These are phyloP conservation scores for Magnusiomyces fungicola DNA, from an alignment of 1,139 yeast species.

Conservation along the genomic window DNA sequence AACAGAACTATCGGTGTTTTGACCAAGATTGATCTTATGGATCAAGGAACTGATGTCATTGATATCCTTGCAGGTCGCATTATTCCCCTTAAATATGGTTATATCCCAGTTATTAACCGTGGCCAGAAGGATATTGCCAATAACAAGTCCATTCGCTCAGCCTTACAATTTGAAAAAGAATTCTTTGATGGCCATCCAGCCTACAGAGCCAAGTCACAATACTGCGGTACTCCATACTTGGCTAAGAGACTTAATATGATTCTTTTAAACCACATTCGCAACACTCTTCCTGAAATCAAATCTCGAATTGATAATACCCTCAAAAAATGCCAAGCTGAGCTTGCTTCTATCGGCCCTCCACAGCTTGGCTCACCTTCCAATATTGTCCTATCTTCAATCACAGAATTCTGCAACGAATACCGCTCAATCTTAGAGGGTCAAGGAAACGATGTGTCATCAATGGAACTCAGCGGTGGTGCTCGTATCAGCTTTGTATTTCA, in stretches of 20 bases:
- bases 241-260: slow-evolving; percentile 90
- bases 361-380: slow-evolving; percentile 70
- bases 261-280: slow-evolving; percentile 84
- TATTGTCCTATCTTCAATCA: slow-evolving; percentile 81
- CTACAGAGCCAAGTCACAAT: slow-evolving; percentile 87
- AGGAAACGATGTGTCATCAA: slow-evolving; percentile 71
- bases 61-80: slow-evolving; percentile 95
- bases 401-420: slow-evolving; percentile 89
- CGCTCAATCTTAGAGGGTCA: slow-evolving; percentile 93
- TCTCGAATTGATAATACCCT: slow-evolving; percentile 82
- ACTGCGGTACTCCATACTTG: slow-evolving; percentile 93
- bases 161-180: slow-evolving; percentile 68
- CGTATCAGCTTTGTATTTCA: slow-evolving; percentile 97
- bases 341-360: slow-evolving; percentile 50
- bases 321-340: slow-evolving; percentile 79
- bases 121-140: slow-evolving; percentile 93
- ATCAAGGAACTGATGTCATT: slow-evolving; percentile 96
- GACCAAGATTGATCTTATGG: slow-evolving; percentile 96
- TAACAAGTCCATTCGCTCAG: slow-evolving; percentile 82
- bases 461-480: slow-evolving; percentile 94
- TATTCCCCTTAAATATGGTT: slow-evolving; percentile 91
- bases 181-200: slow-evolving; percentile 89
- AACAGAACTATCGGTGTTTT: slow-evolving; percentile 92
- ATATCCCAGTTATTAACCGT: slow-evolving; percentile 94
- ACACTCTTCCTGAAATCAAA: slow-evolving; percentile 92